These are phyloP conservation scores for Candida frijolesensis DNA, from an alignment of 1,139 yeast species.

Conservation along the genomic window DNA sequence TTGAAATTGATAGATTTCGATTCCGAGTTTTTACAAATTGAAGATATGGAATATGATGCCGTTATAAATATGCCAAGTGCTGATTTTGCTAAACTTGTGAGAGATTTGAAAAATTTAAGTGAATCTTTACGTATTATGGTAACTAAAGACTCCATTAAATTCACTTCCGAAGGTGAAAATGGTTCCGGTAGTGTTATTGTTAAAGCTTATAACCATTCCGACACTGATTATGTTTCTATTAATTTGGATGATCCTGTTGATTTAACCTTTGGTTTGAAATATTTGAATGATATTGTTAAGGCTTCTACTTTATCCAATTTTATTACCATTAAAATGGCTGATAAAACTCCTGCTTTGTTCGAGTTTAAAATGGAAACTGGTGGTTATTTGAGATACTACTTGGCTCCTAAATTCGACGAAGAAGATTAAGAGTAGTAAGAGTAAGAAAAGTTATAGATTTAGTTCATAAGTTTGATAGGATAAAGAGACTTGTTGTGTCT, in stretches of 20 bases:
- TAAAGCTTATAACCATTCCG: constrained; percentile 81
- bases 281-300: constrained; percentile 86
- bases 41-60: constrained; percentile 90
- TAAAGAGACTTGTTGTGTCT: too few species aligned
- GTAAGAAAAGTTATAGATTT: background rate
- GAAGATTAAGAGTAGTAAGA: constrained; percentile 52
- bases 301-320: constrained; percentile 78
- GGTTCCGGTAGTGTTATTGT: constrained; percentile 87
- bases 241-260: constrained; percentile 86
- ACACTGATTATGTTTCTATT: constrained; percentile 73
- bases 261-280: constrained; percentile 88
- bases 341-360: constrained; percentile 90
- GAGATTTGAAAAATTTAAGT: constrained; percentile 83
- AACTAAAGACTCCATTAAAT: constrained; percentile 90
- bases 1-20: constrained; percentile 96
- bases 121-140: constrained; percentile 87
- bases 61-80: constrained; percentile 83
- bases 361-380: constrained; percentile 86
- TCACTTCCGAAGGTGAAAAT: constrained; percentile 88
- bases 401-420: constrained; percentile 96
- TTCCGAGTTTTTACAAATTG: constrained; percentile 90
- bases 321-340: constrained; percentile 84
- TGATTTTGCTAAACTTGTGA: constrained; percentile 87
- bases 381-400: constrained; percentile 92
- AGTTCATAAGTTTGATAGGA: background rate